Evolutionary conservation across 306 rosid genomes (phyloP), one percentile per base, ranked within the genome.

Genomic region (Quercus aquifolioides): DNA sequence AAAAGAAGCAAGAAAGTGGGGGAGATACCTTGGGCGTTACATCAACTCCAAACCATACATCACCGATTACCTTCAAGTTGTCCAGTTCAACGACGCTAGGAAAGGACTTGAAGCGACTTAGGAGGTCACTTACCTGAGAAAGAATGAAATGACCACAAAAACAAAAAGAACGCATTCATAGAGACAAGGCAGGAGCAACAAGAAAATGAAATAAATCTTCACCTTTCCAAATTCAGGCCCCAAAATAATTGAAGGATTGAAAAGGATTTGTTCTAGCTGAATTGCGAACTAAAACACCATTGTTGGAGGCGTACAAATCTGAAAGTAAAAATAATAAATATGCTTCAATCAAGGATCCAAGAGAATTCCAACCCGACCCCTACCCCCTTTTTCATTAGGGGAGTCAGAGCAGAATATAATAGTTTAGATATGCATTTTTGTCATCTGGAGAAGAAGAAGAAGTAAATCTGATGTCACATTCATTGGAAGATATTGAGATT

Each of bases 211-310:
- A 84, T 41, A 81, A 62, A 63, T 67, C 55, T 56, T 68, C 59
- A 92, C 97, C 97, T 84, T 91, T 72, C 84, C 92, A 84, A 91
- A 91, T 79, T 91, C 94, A 23, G 90, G 91, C 56, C 97, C 96
- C 81, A 91, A 79, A 75, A 81, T 86, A 72, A 91, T 84, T 21
- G 75, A 73, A 56, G 96, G 94, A 85, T 89, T 78, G 74, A 64
- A 70, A 70, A 67, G 90, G 86, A 79, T 89, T 84, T 49, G 84
- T 78, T 87, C 96, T 91, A 55, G 87, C 84, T 46, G 87, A 81
- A 88, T 89, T 88, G 13, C 81, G 85, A 75, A 81, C 87, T 77
- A 88, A 56, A 75, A 83, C 54, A 20, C 96, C 97, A 69, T 85
- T 82, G 52, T 76, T 74, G 54, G 33, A 81, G 43, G 80, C 81